phyloP scores from a whole-genome alignment of 164 flowering plant species.

The Vitis amurensis region DNA sequence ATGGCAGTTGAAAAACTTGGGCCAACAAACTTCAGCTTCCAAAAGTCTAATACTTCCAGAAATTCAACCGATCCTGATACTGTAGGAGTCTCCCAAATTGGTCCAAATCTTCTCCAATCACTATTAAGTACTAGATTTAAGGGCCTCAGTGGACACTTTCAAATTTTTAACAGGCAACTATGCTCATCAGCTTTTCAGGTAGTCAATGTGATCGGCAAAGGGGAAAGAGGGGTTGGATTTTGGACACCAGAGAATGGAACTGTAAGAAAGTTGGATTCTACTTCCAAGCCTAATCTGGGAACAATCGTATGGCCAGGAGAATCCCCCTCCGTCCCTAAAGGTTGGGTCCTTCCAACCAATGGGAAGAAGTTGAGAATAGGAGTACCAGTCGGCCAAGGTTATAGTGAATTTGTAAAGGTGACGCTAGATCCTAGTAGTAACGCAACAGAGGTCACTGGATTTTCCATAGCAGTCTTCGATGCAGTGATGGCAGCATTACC shows the following conservation, averaged over 20 bases:
- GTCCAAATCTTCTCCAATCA: conserved; percentile 22
- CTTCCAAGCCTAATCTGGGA: not conserved
- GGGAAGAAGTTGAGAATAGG: conserved; percentile 33
- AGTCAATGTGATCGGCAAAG: conserved; percentile 34
- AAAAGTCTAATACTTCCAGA: no score
- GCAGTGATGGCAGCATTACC: conserved; percentile 18
- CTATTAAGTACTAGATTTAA: conserved; percentile 19
- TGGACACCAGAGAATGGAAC: conserved; percentile 34
- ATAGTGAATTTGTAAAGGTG: conserved; percentile 29
- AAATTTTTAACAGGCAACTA: conserved; percentile 25
- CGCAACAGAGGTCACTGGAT: conserved; percentile 21
- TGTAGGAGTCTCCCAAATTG: conserved; percentile 19
- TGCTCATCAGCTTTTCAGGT: conserved; percentile 25
- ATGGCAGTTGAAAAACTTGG: no score
- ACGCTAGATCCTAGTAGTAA: conserved; percentile 3
- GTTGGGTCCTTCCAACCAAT: conserved; percentile 30
- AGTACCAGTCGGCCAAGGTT: conserved; percentile 35
- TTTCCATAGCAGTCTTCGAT: conserved; percentile 32
- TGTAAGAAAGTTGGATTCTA: not conserved
- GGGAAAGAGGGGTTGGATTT: conserved; percentile 27
- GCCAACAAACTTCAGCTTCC: no score
- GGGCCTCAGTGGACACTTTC: conserved; percentile 31
- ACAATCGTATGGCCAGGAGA: conserved; percentile 44
- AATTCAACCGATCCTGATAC: conserved; percentile 18
- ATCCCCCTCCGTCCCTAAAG: conserved; percentile 19